Base-by-base conservation (phyloP, 2,329 filamentous ascomycete genomes). In the Neofusicoccum sp. region DNA sequence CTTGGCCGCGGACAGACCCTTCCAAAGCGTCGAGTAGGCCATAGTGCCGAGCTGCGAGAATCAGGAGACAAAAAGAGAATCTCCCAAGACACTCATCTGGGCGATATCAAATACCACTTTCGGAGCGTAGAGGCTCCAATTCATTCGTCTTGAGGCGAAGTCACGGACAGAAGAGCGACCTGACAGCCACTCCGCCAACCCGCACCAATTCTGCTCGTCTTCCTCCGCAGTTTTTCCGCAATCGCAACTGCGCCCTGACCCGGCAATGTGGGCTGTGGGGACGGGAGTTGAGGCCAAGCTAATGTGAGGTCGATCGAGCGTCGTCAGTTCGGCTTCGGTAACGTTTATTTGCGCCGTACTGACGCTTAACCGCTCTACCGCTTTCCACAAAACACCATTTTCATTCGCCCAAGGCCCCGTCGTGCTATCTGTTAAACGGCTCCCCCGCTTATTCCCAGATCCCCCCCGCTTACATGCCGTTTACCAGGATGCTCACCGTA, bases 11-110 rank as follows among this genome's bases (percentile, higher is more conserved):
- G 78, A 76, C 4, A 80, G 69, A 62, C 71, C 69, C 66, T 75
- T 78, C 79, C 78, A 80, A 1, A 75, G 48, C 5, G 72, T 76
- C 3, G 70, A 73, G 63, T 75, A 78, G 20, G 70, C 74, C 76
- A 79, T 77, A 16, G 14, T 24, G 28, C 11, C 26, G 28, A 20
- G n/a, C 6, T 38, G 38, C n/a, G 11, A 9, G 26, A 16, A 11
- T 8, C 14, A n/a, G 30, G 4, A 20, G 20, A 31, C 24, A n/a
- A 2, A 38, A 41, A 9, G 14, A 2, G 6, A 20, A 12, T 26
- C 4, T 7, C 9, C 11, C 20, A 34, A 34, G 34, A 28, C 33
- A 31, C 24, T 40, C 20, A 14, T 34, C 20, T 14, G 26, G 20
- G 6, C 7, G 34, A 16, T 47, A 31, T 4, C 9, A 1, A 24